Base-by-base conservation (phyloP, 2,329 filamentous ascomycete species). In the Fusarium sp. region DNA sequence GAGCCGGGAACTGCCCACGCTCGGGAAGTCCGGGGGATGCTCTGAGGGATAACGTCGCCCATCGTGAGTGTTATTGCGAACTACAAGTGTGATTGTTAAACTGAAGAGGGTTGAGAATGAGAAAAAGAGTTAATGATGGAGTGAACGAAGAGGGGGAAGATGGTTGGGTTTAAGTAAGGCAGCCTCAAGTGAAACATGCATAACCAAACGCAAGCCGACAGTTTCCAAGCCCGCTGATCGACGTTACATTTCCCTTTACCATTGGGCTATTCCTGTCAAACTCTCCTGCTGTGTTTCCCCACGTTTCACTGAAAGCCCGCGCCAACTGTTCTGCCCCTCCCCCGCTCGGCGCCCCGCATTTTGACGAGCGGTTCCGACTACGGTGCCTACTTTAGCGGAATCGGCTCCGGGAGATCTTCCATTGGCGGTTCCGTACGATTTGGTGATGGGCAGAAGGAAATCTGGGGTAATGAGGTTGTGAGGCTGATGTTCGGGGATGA, bases 1-100 rank as follows among this genome's bases (percentile, higher is more conserved):
- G 89, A 91, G 58, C 89, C 90, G 0, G 87, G 85, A 11, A 81
- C 77, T 32, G 72, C 73, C 53, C 80, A 69, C 52, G 79, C 77
- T 43, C 77, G 71, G 6, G 79, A 81, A 9, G 63, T 40, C 10
- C 63, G 64, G 25, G 80, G 79, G 8, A 74, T 57, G n/a, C 56
- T 53, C n/a, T 77, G 66, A 18, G 69, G 59, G 16, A 71, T 71
- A 8, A 69, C 60, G 33, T 76, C 69, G 19, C 75, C 75, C 75
- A 77, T 77, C 21, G 11, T 75, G 57, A n/a, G n/a, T n/a, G n/a
- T n/a, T n/a, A n/a, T n/a, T n/a, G n/a, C n/a, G n/a, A n/a, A n/a
- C n/a, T n/a, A n/a, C n/a, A n/a, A n/a, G n/a, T n/a, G n/a, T n/a
- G n/a, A n/a, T n/a, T n/a, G n/a, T n/a, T n/a, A n/a, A n/a, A n/a